These are phyloP conservation scores for Phylloporus scabripes DNA, from an alignment of 768 basidiomycete species.

Conservation along the genomic window DNA sequence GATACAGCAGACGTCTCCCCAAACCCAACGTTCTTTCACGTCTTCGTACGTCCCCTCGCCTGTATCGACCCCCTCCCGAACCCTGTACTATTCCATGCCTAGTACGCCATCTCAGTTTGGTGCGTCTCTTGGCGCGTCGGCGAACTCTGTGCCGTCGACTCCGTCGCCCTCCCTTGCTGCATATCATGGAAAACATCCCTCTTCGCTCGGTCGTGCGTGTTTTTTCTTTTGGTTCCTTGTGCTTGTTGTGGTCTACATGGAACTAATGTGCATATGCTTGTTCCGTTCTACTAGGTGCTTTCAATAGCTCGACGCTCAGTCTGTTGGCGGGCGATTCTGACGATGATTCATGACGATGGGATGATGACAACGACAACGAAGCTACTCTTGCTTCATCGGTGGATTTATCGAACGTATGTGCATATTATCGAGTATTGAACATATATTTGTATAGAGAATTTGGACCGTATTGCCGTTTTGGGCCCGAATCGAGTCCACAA, in stretches of 20 bases:
- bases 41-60: constrained; percentile 29
- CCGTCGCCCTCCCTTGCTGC: constrained; percentile 37
- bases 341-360: constrained; percentile 20
- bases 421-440: constrained; percentile 1
- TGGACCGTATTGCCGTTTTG: not conserved
- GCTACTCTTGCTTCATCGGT: not conserved
- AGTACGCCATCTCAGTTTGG: constrained; percentile 37
- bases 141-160: constrained; percentile 28
- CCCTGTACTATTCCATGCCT: constrained; percentile 30
- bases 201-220: constrained; percentile 33
- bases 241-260: not conserved
- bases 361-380: not conserved
- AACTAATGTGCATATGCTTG: not conserved
- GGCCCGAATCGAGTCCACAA: not conserved
- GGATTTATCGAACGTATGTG: constrained; percentile 8
- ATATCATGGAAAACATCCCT: constrained; percentile 35
- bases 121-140: constrained; percentile 29
- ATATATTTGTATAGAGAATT: constrained; percentile 3
- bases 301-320: constrained; percentile 26
- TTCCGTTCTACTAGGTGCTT: constrained; percentile 17
- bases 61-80: constrained; percentile 30
- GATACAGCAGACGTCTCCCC: constrained; percentile 21
- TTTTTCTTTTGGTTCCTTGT: not conserved
- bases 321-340: constrained; percentile 26
- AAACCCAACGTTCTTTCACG: constrained; percentile 24